phyloP scores from a whole-genome alignment of 1,139 yeast genomes.

The Candida sanyaensis region DNA sequence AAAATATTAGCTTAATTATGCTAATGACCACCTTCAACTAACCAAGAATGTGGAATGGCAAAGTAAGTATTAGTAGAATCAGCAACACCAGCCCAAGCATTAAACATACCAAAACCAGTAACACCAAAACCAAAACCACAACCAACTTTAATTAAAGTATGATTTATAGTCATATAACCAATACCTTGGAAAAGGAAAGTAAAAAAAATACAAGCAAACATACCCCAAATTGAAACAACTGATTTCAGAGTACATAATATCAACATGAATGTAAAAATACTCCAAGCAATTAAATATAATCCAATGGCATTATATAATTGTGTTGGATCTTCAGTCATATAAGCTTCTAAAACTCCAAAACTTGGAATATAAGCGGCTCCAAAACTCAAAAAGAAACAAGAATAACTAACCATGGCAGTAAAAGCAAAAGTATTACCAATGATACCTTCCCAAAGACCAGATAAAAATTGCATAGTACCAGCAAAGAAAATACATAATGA shows the following conservation, averaged over 20 bases:
- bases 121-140: constrained; percentile 72
- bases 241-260: constrained; percentile 39
- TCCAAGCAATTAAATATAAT: constrained; percentile 40
- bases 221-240: constrained; percentile 30
- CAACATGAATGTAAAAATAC: constrained; percentile 38
- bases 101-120: constrained; percentile 19
- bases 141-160: constrained; percentile 53
- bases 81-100: constrained; percentile 75
- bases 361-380: constrained; percentile 31
- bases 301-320: constrained; percentile 34
- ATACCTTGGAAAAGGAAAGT: constrained; percentile 39
- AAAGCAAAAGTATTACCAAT: constrained; percentile 36
- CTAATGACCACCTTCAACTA: neutral
- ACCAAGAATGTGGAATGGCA: constrained; percentile 1
- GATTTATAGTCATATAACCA: constrained; percentile 32
- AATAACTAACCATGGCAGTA: constrained; percentile 35
- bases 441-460: constrained; percentile 51
- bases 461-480: constrained; percentile 43
- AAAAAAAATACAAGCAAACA: constrained; percentile 33
- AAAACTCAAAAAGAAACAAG: constrained; percentile 38
- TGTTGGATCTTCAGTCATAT: constrained; percentile 33
- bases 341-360: constrained; percentile 58
- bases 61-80: constrained; percentile 62
- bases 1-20: too few relatives aligned
- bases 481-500: constrained; percentile 43